Evolutionary conservation across 176 grass and related monocot species (phyloP).

Genomic region (Cenchrus americanus): DNA sequence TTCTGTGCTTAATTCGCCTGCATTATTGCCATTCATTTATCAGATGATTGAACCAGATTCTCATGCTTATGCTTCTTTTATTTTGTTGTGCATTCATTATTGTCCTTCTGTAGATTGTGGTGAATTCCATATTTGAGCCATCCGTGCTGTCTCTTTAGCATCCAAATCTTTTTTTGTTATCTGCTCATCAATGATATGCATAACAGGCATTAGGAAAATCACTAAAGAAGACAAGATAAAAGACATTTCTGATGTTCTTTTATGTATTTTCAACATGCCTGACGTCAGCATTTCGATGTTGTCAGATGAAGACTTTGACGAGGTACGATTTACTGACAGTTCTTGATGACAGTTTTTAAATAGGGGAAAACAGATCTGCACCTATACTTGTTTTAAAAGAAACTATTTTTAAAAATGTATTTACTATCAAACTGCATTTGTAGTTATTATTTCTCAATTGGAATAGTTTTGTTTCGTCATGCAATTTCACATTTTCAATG

Average conservation of each 20-base stretch:
- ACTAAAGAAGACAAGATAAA: slow-evolving; percentile 71
- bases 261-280: slow-evolving; percentile 60
- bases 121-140: slow-evolving; percentile 10
- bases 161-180: slow-evolving; percentile 27
- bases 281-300: slow-evolving; percentile 71
- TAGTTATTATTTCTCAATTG: slow-evolving; percentile 1
- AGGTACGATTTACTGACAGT: slow-evolving; percentile 58
- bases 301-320: slow-evolving; percentile 77
- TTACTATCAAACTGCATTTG: slow-evolving; percentile 6
- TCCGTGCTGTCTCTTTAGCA: background rate
- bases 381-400: background rate
- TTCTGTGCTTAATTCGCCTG: slow-evolving; percentile 5
- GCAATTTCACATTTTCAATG: slow-evolving; percentile 25
- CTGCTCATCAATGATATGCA: slow-evolving; percentile 21
- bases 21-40: background rate
- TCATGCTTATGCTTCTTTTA: slow-evolving; percentile 1
- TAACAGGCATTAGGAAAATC: slow-evolving; percentile 67
- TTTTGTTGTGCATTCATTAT: background rate
- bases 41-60: background rate
- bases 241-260: slow-evolving; percentile 49
- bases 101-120: background rate
- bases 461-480: slow-evolving; percentile 6
- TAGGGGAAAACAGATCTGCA: background rate
- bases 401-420: slow-evolving; percentile 12
- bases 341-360: background rate